Percentiles rank a stretch among this genome's conserved stretches.
Conservation (phyloP, 2,329 filamentous ascomycete species). For the Neofusicoccum ribis region DNA sequence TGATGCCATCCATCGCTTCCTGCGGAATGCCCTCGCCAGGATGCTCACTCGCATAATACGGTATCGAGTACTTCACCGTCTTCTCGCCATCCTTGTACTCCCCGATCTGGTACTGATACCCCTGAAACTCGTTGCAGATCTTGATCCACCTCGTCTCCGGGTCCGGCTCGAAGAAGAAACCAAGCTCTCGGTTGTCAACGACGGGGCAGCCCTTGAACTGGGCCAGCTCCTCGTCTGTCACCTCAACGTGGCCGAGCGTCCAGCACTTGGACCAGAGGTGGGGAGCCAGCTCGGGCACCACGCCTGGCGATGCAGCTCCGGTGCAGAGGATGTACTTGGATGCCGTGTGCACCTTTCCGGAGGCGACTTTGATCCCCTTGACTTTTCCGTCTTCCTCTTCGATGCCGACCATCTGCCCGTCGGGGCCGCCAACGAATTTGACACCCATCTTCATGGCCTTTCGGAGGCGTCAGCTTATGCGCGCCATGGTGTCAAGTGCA, state of each 20-base stretch:
- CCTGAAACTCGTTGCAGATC: conserved; percentile 19
- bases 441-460: conserved; percentile 22
- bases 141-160: conserved; percentile 15
- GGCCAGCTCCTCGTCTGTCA: conserved; percentile 29
- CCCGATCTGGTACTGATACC: conserved; percentile 10
- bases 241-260: conserved; percentile 31
- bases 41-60: conserved; percentile 20
- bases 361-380: conserved; percentile 18
- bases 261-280: conserved; percentile 27
- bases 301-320: conserved; percentile 21
- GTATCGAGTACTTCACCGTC: conserved; percentile 8
- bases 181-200: conserved; percentile 28
- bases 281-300: conserved; percentile 24
- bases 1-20: conserved; percentile 30
- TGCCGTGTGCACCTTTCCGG: conserved; percentile 22
- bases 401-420: conserved; percentile 22
- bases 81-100: background rate
- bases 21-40: conserved; percentile 27
- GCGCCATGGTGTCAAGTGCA: background rate
- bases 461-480: background rate
- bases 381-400: conserved; percentile 18
- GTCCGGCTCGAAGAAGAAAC: conserved; percentile 21
- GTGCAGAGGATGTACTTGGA: conserved; percentile 23
- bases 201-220: conserved; percentile 28
- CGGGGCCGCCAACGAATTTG: conserved; percentile 22